Evolutionary conservation across 2,329 filamentous ascomycete genomes (phyloP), one percentile per base, ranked within the genome.

Genomic region (Tolypocladium amazonense): DNA sequence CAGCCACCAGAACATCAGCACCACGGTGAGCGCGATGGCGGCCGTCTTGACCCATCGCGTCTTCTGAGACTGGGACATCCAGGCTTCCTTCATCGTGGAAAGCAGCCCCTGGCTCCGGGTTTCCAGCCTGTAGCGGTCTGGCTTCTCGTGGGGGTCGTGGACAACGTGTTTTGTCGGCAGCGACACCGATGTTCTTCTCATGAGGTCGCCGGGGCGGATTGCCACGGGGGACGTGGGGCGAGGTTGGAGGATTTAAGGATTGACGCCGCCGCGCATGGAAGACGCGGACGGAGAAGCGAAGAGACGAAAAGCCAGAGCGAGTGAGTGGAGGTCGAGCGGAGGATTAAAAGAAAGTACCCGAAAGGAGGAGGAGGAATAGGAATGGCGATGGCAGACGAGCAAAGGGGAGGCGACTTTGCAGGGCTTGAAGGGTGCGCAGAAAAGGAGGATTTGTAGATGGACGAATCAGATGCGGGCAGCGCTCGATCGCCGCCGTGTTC

Each of bases 161-260:
- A 76, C 78, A 69, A 77, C 73, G 69, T 84, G 81, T 75, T 83
- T 75, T 43, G 81, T 85, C 71, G 84, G 82, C 72, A 86, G 72
- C 69, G 84, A 86, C 62, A 85, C 81, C 64, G 83, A 86, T 71
- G 82, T 83, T 76, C 83, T 84, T 79, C 84, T 81, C 85, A 88
- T 88, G 67, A 68, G 69, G 69, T 35, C 57, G 56, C 33, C 27
- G 35, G 43, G 8, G 27, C n/a, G 23, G 23, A 50, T n/a, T n/a
- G 33, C 9, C 23, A 18, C 23, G 30, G 12, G 33, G 15, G 33
- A 18, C 41, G 33, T 41, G 58, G 47, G 58, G 45, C 50, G 35
- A 43, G 33, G 33, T 6, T 33, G 53, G 45, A 15, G 18, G 39
- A 20, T 20, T 61, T 37, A 69, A 65, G 59, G 67, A 69, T 62